These are phyloP conservation scores for Chlorella sp. DNA, from an alignment of 139 green algal genomes.

Conservation along the genomic window DNA sequence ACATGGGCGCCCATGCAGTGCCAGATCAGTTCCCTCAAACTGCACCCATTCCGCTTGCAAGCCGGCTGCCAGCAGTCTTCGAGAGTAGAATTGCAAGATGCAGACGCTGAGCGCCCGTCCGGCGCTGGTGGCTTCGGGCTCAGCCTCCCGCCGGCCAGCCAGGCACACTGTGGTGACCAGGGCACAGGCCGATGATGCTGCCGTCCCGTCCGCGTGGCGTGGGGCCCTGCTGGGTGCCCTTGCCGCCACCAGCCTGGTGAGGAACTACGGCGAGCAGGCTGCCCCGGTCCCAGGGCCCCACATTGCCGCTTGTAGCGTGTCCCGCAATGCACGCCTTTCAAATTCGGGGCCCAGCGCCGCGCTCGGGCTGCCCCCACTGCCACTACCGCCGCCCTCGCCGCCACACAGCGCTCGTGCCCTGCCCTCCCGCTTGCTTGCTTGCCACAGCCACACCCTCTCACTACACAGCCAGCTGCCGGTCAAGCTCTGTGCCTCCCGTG, in stretches of 20 bases:
- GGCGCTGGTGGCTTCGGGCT: background rate
- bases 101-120: background rate
- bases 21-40: too few relatives aligned
- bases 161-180: background rate
- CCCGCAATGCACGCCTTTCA: background rate
- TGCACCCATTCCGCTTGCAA: too few relatives aligned
- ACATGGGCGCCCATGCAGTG: too few relatives aligned
- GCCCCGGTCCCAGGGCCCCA: background rate
- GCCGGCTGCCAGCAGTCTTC: too few relatives aligned
- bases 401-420: background rate
- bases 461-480: too few relatives aligned
- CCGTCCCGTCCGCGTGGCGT: background rate
- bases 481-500: too few relatives aligned
- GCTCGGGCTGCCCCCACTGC: too few relatives aligned
- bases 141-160: background rate
- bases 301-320: background rate
- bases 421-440: too few relatives aligned
- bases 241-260: slow-evolving; percentile 41
- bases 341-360: background rate
- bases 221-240: slow-evolving; percentile 31
- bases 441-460: too few relatives aligned
- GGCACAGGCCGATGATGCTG: background rate
- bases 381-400: background rate
- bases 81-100: too few relatives aligned
- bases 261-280: background rate